These are phyloP conservation scores for Mariannaea elegans DNA, from an alignment of 2,329 filamentous ascomycete genomes.

Conservation along the genomic window DNA sequence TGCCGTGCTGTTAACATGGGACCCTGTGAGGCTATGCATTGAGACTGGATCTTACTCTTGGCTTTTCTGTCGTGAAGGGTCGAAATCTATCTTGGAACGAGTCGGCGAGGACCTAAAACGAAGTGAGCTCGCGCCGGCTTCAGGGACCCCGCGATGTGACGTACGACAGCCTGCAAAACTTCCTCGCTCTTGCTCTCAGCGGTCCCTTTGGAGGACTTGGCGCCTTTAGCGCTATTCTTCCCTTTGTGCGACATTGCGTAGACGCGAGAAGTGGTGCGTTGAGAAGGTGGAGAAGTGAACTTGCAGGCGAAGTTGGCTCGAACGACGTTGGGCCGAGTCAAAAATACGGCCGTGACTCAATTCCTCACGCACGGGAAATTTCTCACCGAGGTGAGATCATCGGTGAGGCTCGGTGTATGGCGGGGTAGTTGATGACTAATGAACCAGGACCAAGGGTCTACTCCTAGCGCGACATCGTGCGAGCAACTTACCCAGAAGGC, in stretches of 20 bases:
- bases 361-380: constrained; percentile 34
- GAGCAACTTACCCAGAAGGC: constrained; percentile 20
- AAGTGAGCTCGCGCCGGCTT: constrained; percentile 32
- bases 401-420: constrained; percentile 31
- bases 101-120: constrained; percentile 81
- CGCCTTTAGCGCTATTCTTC: constrained; percentile 56
- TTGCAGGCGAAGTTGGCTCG: constrained; percentile 29
- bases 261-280: constrained; percentile 23
- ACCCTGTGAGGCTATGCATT: background rate
- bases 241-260: constrained; percentile 57
- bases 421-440: constrained; percentile 12
- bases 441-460: background rate
- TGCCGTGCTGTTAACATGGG: constrained; percentile 28
- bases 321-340: constrained; percentile 30
- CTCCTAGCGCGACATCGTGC: background rate
- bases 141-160: constrained; percentile 46
- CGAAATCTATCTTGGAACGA: constrained; percentile 92
- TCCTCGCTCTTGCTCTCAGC: constrained; percentile 66
- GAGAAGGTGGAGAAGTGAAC: constrained; percentile 15
- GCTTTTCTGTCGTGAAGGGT: constrained; percentile 88
- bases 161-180: constrained; percentile 65
- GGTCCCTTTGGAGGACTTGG: constrained; percentile 60
- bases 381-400: constrained; percentile 39
- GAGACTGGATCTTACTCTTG: constrained; percentile 70
- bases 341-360: constrained; percentile 45